These are phyloP conservation scores for Globisporangium apiculatum DNA, from an alignment of 352 stramenopile species.

Conservation along the genomic window DNA sequence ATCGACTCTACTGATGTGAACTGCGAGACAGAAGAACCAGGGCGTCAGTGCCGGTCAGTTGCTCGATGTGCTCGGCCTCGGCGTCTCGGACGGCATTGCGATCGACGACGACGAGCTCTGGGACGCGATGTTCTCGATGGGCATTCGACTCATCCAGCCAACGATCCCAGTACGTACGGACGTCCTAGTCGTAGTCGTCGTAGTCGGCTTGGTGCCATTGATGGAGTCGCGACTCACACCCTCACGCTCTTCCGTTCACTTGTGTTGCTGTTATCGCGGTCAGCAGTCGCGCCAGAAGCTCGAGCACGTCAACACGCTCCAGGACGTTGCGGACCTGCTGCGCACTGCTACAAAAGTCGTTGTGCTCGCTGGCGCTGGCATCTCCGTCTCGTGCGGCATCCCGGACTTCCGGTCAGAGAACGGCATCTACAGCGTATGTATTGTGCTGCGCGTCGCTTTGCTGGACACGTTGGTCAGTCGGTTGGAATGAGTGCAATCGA, in stretches of 20 bases:
- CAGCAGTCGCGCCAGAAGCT: slow-evolving; percentile 39
- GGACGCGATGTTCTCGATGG: slow-evolving; percentile 83
- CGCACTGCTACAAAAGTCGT: slow-evolving; percentile 85
- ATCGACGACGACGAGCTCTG: slow-evolving; percentile 80
- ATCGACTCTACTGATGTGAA: neutral
- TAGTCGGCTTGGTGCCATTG: too few relatives aligned
- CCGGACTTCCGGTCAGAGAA: slow-evolving; percentile 97
- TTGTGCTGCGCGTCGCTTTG: neutral
- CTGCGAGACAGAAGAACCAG: slow-evolving; percentile 36
- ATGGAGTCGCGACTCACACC: too few relatives aligned
- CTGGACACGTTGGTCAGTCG: too few relatives aligned
- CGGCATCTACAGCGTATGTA: slow-evolving; percentile 85
- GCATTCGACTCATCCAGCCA: slow-evolving; percentile 71
- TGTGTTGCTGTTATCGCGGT: neutral
- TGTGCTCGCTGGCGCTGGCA: slow-evolving; percentile 92
- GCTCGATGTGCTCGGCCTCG: slow-evolving; percentile 69
- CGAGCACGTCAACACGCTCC: slow-evolving; percentile 47
- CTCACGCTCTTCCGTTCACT: too few relatives aligned
- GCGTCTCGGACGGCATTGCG: slow-evolving; percentile 67
- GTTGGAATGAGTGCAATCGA: too few relatives aligned
- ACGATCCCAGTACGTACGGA: slow-evolving; percentile 30
- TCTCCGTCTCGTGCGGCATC: slow-evolving; percentile 96
- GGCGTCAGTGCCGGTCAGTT: slow-evolving; percentile 58
- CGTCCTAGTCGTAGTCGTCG: too few relatives aligned
- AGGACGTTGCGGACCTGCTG: slow-evolving; percentile 73